Conservation (phyloP, 2,329 filamentous ascomycete genomes). For the Ceratocystis diversiconidia region DNA sequence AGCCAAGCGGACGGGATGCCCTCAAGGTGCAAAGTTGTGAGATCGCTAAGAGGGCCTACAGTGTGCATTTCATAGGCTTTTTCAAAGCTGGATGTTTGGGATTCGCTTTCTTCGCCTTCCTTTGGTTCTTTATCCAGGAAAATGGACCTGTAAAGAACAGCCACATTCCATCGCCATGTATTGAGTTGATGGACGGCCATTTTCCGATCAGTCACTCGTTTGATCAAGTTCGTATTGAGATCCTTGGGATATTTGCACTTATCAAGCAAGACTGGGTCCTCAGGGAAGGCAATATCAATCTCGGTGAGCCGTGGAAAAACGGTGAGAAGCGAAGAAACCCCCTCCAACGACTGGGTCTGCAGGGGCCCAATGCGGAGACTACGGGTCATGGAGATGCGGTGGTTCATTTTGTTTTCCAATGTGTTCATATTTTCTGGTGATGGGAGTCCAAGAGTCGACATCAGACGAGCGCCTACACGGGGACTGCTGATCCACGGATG, state of each 20-base stretch:
- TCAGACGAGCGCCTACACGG: neutral
- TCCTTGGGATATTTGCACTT: neutral
- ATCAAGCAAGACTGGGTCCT: neutral
- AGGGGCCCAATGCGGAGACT: neutral
- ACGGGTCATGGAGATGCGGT: neutral
- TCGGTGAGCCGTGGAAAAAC: neutral
- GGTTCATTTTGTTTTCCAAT: neutral
- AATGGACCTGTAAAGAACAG: neutral
- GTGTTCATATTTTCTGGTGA: neutral
- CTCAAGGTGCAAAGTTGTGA: neutral
- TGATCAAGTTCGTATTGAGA: neutral
- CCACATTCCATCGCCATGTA: neutral
- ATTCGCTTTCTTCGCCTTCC: neutral
- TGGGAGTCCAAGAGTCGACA: neutral
- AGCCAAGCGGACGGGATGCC: neutral
- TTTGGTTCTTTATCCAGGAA: neutral
- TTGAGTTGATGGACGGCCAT: neutral
- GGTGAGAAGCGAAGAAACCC: neutral
- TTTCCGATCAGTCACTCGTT: neutral
- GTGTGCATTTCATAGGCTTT: constrained; percentile 1
- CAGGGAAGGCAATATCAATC: neutral
- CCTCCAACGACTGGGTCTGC: neutral
- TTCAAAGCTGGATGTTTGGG: neutral
- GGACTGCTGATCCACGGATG: neutral
- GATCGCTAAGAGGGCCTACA: neutral